Percentiles rank a stretch among this genome's conserved stretches.
These are phyloP conservation scores for Neonectria sp. DNA, from an alignment of 2,329 filamentous ascomycete genomes.

Conservation along the genomic window DNA sequence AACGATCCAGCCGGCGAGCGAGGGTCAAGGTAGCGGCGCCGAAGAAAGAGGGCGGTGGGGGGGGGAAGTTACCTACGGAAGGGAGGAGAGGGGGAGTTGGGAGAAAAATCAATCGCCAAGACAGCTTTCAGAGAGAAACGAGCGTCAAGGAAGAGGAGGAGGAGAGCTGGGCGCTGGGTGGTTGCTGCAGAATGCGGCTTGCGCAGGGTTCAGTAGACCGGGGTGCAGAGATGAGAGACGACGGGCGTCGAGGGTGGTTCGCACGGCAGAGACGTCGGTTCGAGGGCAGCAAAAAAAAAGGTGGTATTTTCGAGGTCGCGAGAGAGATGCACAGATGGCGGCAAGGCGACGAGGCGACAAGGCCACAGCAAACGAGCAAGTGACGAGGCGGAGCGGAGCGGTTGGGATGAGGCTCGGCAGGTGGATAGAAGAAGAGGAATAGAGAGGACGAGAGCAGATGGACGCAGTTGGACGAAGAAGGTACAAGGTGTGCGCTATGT, in stretches of 20 bases:
- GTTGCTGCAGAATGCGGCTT: slow-evolving; percentile 29
- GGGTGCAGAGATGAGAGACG: slow-evolving; percentile 18
- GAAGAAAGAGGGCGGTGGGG: slow-evolving; percentile 16
- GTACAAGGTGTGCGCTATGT: slow-evolving; percentile 16
- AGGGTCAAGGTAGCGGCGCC: slow-evolving; percentile 20
- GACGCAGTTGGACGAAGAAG: slow-evolving; percentile 12
- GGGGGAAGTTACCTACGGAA: slow-evolving; percentile 34
- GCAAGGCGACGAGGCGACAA: slow-evolving; percentile 3
- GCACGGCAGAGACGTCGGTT: slow-evolving; percentile 10
- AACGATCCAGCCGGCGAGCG: slow-evolving; percentile 25
- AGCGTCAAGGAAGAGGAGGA: slow-evolving; percentile 38
- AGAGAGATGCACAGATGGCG: slow-evolving; percentile 2
- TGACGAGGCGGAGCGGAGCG: slow-evolving; percentile 10
- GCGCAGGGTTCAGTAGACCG: slow-evolving; percentile 30
- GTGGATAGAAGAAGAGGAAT: slow-evolving; percentile 11
- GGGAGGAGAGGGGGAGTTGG: slow-evolving; percentile 29
- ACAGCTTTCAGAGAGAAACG: slow-evolving; percentile 41
- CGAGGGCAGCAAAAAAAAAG: neutral
- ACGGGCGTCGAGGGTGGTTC: slow-evolving; percentile 3
- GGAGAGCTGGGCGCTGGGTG: slow-evolving; percentile 30
- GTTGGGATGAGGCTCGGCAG: slow-evolving; percentile 22
- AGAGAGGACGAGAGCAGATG: neutral
- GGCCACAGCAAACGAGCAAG: neutral
- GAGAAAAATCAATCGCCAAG: slow-evolving; percentile 41
- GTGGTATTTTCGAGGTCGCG: neutral